These are phyloP conservation scores for Stachybotrys chlorohalonatus DNA, from an alignment of 2,329 filamentous ascomycete species.

Conservation along the genomic window DNA sequence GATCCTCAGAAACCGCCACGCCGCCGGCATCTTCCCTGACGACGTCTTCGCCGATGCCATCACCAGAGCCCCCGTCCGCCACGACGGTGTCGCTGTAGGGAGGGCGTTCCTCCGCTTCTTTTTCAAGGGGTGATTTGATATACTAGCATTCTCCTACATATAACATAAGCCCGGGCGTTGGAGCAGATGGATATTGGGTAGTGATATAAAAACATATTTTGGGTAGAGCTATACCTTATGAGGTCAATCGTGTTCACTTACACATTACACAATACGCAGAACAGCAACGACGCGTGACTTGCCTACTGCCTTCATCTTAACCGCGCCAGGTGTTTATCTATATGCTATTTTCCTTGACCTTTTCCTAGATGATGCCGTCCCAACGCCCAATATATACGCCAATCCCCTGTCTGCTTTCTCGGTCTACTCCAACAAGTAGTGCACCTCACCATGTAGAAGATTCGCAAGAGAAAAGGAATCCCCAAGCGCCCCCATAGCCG, in stretches of 20 bases:
- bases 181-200: not conserved
- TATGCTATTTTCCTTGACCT: too few species aligned
- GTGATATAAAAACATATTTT: not conserved
- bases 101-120: conserved; percentile 71
- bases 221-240: not conserved
- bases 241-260: too few species aligned
- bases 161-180: not conserved
- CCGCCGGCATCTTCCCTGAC: conserved; percentile 60
- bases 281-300: too few species aligned
- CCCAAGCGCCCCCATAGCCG: too few species aligned
- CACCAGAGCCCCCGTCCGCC: conserved; percentile 51
- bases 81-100: conserved; percentile 73
- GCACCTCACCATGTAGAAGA: too few species aligned
- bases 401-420: not conserved
- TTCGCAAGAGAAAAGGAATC: too few species aligned
- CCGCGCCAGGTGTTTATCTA: too few species aligned
- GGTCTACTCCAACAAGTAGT: too few species aligned
- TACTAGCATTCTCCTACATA: not conserved
- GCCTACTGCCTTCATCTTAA: too few species aligned
- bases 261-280: too few species aligned
- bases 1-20: conserved; percentile 42
- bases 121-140: conserved; percentile 35
- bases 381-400: not conserved
- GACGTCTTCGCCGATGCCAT: conserved; percentile 61
- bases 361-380: too few species aligned